Conservation (phyloP, 2,329 filamentous ascomycete species). For the Arachnopeziza araneosa region DNA sequence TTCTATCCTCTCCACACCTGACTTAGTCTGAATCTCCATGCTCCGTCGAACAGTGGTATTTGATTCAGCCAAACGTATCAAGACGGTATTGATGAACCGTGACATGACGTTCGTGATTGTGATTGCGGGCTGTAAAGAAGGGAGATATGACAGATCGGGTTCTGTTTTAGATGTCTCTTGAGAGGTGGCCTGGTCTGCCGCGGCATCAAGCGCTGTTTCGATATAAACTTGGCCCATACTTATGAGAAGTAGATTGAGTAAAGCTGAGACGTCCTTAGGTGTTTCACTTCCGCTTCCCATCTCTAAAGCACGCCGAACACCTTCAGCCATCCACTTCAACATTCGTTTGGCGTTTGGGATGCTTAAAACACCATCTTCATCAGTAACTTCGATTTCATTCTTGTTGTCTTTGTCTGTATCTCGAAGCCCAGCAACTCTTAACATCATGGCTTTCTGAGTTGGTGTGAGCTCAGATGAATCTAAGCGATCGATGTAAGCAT, state of each 20-base stretch:
- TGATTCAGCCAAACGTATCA: conserved; percentile 81
- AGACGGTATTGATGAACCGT: conserved; percentile 82
- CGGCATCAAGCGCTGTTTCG: conserved; percentile 62
- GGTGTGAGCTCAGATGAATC: conserved; percentile 83
- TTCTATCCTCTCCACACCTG: conserved; percentile 57
- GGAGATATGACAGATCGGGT: conserved; percentile 81
- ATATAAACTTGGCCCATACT: conserved; percentile 83
- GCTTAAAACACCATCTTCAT: conserved; percentile 80
- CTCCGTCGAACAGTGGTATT: conserved; percentile 80
- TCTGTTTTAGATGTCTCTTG: conserved; percentile 78
- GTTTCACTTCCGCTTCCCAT: conserved; percentile 84
- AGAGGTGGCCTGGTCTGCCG: conserved; percentile 64
- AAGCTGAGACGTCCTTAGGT: conserved; percentile 83
- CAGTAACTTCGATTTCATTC: conserved; percentile 83
- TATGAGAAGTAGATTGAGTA: conserved; percentile 76
- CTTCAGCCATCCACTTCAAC: conserved; percentile 95
- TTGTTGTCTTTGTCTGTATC: conserved; percentile 70
- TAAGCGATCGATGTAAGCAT: conserved; percentile 83
- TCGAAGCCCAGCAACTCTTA: conserved; percentile 77
- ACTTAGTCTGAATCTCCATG: conserved; percentile 60
- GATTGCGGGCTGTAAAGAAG: conserved; percentile 72
- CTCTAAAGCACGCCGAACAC: conserved; percentile 84
- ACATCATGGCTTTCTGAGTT: conserved; percentile 85
- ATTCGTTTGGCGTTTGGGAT: conserved; percentile 92
- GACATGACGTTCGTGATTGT: conserved; percentile 91